These are phyloP conservation scores for Chaetomium tenue DNA, from an alignment of 495 filamentous ascomycete species.

Conservation along the genomic window DNA sequence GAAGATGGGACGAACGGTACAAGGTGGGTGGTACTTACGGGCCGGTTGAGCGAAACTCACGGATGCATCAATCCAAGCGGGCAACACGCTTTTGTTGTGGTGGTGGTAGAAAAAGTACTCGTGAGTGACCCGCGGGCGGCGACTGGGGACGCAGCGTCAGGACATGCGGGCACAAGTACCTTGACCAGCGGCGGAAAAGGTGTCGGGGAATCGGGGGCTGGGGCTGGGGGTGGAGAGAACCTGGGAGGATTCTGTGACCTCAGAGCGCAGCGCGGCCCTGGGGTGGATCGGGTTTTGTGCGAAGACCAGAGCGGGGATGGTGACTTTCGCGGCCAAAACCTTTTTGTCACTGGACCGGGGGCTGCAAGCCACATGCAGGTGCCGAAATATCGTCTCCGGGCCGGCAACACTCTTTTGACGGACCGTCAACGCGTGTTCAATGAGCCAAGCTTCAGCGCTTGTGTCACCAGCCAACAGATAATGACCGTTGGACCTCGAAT, in stretches of 20 bases:
- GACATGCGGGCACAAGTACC: constrained; percentile 34
- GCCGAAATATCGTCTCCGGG: constrained; percentile 1
- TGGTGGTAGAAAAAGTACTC: constrained; percentile 24
- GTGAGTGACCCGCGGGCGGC: constrained; percentile 31
- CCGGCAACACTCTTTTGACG: not conserved
- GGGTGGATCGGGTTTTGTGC: constrained; percentile 32
- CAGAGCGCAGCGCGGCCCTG: constrained; percentile 19
- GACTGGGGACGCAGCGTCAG: constrained; percentile 29
- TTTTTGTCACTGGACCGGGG: constrained; percentile 12
- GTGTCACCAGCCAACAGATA: not conserved
- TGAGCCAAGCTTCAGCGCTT: not conserved
- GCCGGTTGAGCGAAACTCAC: constrained; percentile 16
- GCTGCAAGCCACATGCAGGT: constrained; percentile 5
- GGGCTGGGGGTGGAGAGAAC: constrained; percentile 24
- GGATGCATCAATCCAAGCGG: constrained; percentile 28
- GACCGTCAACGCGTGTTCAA: not conserved
- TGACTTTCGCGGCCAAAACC: constrained; percentile 4
- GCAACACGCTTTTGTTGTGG: constrained; percentile 25
- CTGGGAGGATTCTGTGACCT: constrained; percentile 26
- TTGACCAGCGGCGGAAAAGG: constrained; percentile 21
- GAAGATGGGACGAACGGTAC: not conserved
- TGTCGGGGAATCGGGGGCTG: constrained; percentile 26
- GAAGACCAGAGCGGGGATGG: constrained; percentile 22
- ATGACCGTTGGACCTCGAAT: not conserved
- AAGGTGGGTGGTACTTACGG: constrained; percentile 29